Base-by-base conservation (phyloP, 2,329 filamentous ascomycete genomes). In the Penicillium sp. region DNA sequence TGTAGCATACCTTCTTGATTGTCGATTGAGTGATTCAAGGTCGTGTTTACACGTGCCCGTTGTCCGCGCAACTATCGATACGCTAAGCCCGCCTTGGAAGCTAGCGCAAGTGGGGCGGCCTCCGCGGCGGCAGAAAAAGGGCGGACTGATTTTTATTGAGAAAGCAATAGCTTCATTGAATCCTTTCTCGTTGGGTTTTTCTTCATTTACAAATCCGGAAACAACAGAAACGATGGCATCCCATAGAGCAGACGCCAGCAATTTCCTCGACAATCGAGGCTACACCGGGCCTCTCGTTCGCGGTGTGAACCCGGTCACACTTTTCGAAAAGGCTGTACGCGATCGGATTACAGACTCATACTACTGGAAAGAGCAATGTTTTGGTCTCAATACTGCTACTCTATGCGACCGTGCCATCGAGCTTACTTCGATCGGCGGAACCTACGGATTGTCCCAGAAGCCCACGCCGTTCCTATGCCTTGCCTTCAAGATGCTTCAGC, bases 321-420 rank as follows among this genome's bases (percentile, higher is more conserved):
- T 97, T 59, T 89, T 97, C 82, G 93, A 97, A 74, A 96, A 96
- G 73, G 89, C 91, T 42, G 91, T 97, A 63, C 89, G 90, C 69
- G 94, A 99, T 75, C 91, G 94, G 69, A 97, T 99, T 73, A 86
- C 92, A 64, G 91, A 96, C 69, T 90, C 86, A 53, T 95, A 96
- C 77, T 99, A 96, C 79, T 99, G 91, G 89, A 97, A 97, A 74
- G 94, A 97, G 76, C 92, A 97, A 77, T 97, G 94, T 72, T 99
- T 97, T 75, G 94, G 89, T 43, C 81, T 99, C 62, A 99, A 97
- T 77, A 83, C 83, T 3, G 85, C 85, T 1, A 87, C 84, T 0
- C 73, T 99, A 5, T 88, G 96, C 65, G 90, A 97, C 76, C 90
- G 94, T 62, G 92, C 95, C 0, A 89, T 91, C 24, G 88, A 93